These are phyloP conservation scores for Ogataea methylovora DNA, from an alignment of 805 yeast genomes.

Conservation along the genomic window DNA sequence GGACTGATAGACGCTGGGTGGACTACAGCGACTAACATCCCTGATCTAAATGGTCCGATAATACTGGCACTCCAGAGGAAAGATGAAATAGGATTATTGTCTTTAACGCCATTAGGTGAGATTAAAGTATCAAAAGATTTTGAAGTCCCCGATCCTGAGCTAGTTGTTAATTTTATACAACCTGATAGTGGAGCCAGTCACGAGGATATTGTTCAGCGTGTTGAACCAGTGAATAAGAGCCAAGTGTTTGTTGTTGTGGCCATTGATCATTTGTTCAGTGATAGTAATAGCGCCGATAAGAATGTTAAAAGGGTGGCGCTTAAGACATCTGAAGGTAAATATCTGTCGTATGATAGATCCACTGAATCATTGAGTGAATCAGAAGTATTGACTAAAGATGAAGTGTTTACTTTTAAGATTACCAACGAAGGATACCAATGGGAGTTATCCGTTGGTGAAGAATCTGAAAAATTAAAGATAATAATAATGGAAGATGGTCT, in stretches of 20 bases:
- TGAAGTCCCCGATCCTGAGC: constrained; percentile 3
- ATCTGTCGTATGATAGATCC: constrained; percentile 12
- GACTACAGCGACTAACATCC: constrained; percentile 16
- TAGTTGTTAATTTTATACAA: constrained; percentile 13
- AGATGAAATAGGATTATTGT: constrained; percentile 7
- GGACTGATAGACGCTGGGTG: constrained; percentile 20
- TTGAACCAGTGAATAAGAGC: constrained; percentile 18
- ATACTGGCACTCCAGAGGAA: constrained; percentile 10
- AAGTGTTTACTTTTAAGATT: constrained; percentile 16
- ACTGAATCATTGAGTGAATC: constrained; percentile 10
- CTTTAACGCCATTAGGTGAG: background rate
- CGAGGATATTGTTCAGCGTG: constrained; percentile 8
- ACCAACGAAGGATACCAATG: constrained; percentile 1
- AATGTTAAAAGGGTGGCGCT: constrained; percentile 10
- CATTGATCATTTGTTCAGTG: constrained; percentile 13
- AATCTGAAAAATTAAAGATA: constrained; percentile 10
- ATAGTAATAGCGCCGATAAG: constrained; percentile 1
- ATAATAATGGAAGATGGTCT: constrained; percentile 10
- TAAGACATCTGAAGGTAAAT: constrained; percentile 16
- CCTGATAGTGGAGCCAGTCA: constrained; percentile 4
- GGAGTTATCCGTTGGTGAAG: constrained; percentile 12
- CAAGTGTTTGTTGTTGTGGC: constrained; percentile 21
- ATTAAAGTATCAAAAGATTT: constrained; percentile 1
- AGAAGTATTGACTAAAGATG: constrained; percentile 20
- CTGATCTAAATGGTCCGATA: constrained; percentile 20